Percentiles rank a stretch among this genome's conserved stretches.
These are phyloP conservation scores for Ophiostoma ips DNA, from an alignment of 2,329 filamentous ascomycete genomes.

Conservation along the genomic window DNA sequence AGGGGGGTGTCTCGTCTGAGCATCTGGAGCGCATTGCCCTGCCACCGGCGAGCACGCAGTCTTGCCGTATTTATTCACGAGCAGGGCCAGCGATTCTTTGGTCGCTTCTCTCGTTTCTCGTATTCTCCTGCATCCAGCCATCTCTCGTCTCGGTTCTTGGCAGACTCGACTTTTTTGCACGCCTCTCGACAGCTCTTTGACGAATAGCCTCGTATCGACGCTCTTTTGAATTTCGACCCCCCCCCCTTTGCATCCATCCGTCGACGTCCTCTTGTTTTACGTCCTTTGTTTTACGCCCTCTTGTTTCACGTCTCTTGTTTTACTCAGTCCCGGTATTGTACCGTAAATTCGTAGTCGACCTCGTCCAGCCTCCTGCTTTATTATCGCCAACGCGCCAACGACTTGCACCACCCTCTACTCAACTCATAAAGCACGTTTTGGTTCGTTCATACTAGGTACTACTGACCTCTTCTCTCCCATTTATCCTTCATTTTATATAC, in stretches of 20 bases:
- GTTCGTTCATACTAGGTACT: background rate
- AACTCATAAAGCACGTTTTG: background rate
- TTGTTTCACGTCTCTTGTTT: background rate
- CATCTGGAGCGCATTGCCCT: constrained; percentile 4
- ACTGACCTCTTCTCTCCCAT: background rate
- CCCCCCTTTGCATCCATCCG: too few species aligned
- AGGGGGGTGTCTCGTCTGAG: too few species aligned
- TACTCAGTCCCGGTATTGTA: too few species aligned
- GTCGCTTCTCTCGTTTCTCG: background rate
- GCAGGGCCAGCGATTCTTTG: background rate
- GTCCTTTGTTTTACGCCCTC: too few species aligned
- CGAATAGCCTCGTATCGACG: too few species aligned
- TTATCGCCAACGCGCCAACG: background rate
- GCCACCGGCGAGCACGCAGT: constrained; percentile 7
- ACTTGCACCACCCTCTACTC: background rate
- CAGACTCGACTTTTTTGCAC: too few species aligned
- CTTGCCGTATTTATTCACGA: background rate
- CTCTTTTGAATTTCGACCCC: too few species aligned
- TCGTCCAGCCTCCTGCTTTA: background rate
- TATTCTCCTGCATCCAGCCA: too few species aligned
- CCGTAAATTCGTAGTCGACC: too few species aligned
- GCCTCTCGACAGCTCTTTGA: too few species aligned
- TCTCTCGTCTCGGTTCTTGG: background rate
- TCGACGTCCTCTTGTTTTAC: too few species aligned
- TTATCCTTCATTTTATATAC: too few species aligned